phyloP scores from a whole-genome alignment of 345 rosid species.

The Citrus cavaleriei region DNA sequence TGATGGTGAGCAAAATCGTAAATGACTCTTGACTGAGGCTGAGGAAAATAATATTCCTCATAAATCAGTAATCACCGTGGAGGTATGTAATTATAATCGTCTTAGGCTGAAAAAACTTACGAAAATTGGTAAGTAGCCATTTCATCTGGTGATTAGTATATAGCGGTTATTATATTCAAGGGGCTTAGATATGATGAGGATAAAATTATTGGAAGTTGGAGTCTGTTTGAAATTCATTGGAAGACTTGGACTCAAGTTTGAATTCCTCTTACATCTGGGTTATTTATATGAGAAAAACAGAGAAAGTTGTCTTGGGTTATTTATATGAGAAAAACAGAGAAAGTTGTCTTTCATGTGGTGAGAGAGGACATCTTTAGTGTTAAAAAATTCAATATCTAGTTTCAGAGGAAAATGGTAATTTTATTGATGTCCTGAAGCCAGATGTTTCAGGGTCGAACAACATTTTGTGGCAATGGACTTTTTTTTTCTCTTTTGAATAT shows the following conservation, averaged over 20 bases:
- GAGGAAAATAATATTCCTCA: too few species aligned
- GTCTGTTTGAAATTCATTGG: background rate
- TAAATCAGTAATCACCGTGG: too few species aligned
- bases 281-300: background rate
- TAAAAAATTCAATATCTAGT: background rate
- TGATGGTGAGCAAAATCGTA: too few species aligned
- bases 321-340: background rate
- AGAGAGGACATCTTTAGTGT: background rate
- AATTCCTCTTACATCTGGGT: background rate
- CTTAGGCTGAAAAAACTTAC: background rate
- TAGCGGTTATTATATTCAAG: background rate
- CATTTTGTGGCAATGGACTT: background rate
- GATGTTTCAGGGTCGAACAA: background rate
- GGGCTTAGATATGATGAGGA: background rate
- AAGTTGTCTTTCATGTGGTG: background rate
- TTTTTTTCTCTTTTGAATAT: background rate
- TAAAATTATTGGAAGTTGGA: background rate
- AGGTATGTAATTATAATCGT: background rate
- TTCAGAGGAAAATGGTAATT: background rate
- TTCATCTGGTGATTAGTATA: too few species aligned
- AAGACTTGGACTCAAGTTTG: background rate
- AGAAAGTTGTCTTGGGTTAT: background rate
- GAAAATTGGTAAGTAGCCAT: background rate
- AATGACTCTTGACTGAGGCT: too few species aligned
- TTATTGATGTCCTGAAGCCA: background rate